Conservation (phyloP, 1,139 yeast genomes). For the Geotrichum reessii region DNA sequence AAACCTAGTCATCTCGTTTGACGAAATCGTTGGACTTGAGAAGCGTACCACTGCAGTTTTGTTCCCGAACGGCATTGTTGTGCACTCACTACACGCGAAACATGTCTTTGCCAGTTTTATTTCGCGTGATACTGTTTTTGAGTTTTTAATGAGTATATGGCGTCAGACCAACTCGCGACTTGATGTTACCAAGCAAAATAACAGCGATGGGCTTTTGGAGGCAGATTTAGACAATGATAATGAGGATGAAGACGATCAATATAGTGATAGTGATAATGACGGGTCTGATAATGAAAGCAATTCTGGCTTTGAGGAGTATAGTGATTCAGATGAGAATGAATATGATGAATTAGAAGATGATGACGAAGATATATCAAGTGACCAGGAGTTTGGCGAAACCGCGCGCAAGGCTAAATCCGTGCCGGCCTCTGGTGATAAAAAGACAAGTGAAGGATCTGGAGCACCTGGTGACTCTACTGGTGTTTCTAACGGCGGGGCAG, state of each 20-base stretch:
- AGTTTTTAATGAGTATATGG: slow-evolving; percentile 48
- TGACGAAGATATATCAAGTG: slow-evolving; percentile 19
- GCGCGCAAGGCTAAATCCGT: slow-evolving; percentile 18
- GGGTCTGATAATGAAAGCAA: slow-evolving; percentile 19
- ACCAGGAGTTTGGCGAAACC: slow-evolving; percentile 23
- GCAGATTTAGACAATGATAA: slow-evolving; percentile 45
- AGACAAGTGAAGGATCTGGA: slow-evolving; percentile 21
- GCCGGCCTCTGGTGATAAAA: slow-evolving; percentile 7
- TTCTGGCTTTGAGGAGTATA: slow-evolving; percentile 18
- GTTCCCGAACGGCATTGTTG: slow-evolving; percentile 81
- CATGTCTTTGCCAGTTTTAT: slow-evolving; percentile 81
- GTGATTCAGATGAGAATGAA: slow-evolving; percentile 17
- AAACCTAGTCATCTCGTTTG: slow-evolving; percentile 62
- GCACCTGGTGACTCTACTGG: slow-evolving; percentile 15
- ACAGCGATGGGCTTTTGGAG: neutral
- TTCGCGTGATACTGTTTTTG: slow-evolving; percentile 72
- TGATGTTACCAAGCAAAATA: neutral
- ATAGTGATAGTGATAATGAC: slow-evolving; percentile 25
- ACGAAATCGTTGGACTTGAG: slow-evolving; percentile 68
- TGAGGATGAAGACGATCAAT: slow-evolving; percentile 28
- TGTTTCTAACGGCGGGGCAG: neutral
- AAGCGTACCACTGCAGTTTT: slow-evolving; percentile 81
- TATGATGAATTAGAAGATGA: slow-evolving; percentile 25
- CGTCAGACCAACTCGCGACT: slow-evolving; percentile 27
- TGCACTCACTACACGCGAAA: slow-evolving; percentile 61